Evolutionary conservation across 495 filamentous ascomycete genomes (phyloP).

Genomic region (Penicillium pulvis): DNA sequence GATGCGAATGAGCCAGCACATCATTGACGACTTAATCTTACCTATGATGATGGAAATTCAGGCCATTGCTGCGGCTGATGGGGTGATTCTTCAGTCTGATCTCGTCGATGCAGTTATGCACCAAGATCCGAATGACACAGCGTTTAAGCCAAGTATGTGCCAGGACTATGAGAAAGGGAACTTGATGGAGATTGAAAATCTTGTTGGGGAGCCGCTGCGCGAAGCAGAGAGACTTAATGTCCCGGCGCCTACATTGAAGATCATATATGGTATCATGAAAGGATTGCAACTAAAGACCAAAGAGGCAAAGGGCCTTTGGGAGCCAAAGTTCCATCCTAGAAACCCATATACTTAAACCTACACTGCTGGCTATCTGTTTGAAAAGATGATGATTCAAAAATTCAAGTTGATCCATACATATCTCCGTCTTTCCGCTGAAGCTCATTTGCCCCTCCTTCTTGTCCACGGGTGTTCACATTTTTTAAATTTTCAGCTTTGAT

Average conservation of each 20-base stretch:
- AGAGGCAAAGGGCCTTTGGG: too few species aligned
- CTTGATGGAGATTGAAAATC: slow-evolving; percentile 9
- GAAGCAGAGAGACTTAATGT: too few species aligned
- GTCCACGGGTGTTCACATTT: neutral
- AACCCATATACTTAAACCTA: too few species aligned
- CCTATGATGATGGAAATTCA: slow-evolving; percentile 20
- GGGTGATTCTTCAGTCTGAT: slow-evolving; percentile 35
- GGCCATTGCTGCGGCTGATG: slow-evolving; percentile 20
- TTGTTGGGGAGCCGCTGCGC: slow-evolving; percentile 8
- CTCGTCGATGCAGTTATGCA: slow-evolving; percentile 37
- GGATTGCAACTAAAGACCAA: too few species aligned
- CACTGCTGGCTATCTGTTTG: too few species aligned
- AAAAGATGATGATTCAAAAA: too few species aligned
- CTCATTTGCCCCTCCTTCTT: neutral
- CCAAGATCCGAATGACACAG: slow-evolving; percentile 38
- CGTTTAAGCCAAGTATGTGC: slow-evolving; percentile 49
- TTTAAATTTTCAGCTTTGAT: too few species aligned
- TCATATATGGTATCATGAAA: too few species aligned
- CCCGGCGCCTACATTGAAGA: too few species aligned
- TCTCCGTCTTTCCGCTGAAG: too few species aligned
- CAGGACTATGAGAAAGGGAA: slow-evolving; percentile 38
- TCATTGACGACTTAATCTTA: slow-evolving; percentile 15
- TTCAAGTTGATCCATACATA: too few species aligned
- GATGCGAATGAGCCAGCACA: slow-evolving; percentile 11
- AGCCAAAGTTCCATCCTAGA: too few species aligned